phyloP scores from a whole-genome alignment of 345 rosid genomes.

The Pelargonium nanum region DNA sequence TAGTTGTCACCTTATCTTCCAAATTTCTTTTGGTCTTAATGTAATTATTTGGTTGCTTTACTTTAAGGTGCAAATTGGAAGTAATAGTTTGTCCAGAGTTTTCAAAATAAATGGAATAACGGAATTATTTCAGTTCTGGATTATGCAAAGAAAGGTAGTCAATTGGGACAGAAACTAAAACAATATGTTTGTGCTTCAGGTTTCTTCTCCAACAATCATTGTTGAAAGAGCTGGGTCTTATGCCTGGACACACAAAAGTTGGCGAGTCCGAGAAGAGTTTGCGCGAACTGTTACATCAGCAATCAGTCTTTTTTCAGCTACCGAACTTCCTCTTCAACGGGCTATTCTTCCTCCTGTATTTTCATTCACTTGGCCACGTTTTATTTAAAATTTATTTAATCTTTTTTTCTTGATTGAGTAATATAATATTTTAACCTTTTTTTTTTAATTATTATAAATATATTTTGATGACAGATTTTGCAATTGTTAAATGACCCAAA shows the following conservation, averaged over 20 bases:
- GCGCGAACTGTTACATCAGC: slow-evolving; percentile 91
- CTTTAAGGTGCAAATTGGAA: too few species aligned
- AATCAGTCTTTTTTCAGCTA: slow-evolving; percentile 77
- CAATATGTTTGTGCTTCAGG: slow-evolving; percentile 33
- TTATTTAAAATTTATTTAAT: too few species aligned
- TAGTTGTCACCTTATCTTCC: too few species aligned
- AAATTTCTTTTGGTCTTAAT: too few species aligned
- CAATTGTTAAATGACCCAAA: slow-evolving; percentile 88
- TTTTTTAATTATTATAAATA: too few species aligned
- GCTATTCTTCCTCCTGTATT: slow-evolving; percentile 89
- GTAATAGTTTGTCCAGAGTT: too few species aligned
- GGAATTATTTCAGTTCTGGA: too few species aligned
- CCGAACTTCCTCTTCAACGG: slow-evolving; percentile 95
- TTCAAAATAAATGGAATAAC: too few species aligned
- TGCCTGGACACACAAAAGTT: slow-evolving; percentile 94
- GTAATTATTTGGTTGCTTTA: too few species aligned
- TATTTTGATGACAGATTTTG: slow-evolving; percentile 66
- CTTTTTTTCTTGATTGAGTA: not conserved
- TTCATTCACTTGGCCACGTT: slow-evolving; percentile 4
- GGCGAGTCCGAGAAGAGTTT: slow-evolving; percentile 97
- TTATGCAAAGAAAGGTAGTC: too few species aligned
- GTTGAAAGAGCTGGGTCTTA: slow-evolving; percentile 95
- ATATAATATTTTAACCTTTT: slow-evolving; percentile 1
- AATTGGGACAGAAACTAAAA: slow-evolving; percentile 4
- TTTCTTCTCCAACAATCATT: slow-evolving; percentile 93